Base-by-base conservation (phyloP, 495 filamentous ascomycete species). In the Xylaria nigripes region DNA sequence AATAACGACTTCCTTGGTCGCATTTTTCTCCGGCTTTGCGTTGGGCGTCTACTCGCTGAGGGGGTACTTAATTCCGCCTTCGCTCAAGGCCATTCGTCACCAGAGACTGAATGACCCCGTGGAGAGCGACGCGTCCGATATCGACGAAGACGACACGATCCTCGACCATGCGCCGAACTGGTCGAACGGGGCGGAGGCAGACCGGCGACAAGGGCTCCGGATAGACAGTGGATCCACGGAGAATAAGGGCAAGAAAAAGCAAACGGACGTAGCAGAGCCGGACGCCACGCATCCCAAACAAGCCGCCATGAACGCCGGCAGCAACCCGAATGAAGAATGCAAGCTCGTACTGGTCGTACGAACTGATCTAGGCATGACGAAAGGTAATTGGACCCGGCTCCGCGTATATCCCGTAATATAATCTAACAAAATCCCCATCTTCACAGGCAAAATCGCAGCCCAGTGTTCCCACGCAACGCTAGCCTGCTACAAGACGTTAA, bases 401-500 rank as follows among this genome's bases (percentile, higher is more conserved):
- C 9, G 25, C 25, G 9, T 29, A 9, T n/a, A 27, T 27, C 34
- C 21, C 13, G 44, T 44, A 22, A 2, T 22, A 24, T 3, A 21
- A 16, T 15, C 7, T 46, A 48, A 45, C 45, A n/a, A 38, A 38
- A 13, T 23, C 38, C 45, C 30, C 2, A 13, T 6, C 12, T 34
- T 2, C 45, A 48, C 57, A 95, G 93, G 93, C 56, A 98, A 98
- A 80, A 97, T 97, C 62, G 94, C 88, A 50, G 93, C 93, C 6
- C 94, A 98, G 76, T 87, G 84, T 70, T 86, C 86, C n/a, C 93
- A 98, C 70, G 93, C 93, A 8, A 95, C 93, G 1, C 82, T 98
- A 38, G 91, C 92, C 29, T 96, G 90, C 79, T 98, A 96, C 83
- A 96, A 95, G 72, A 75, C 81, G 34, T 80, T 89, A 52, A 72